phyloP scores from a whole-genome alignment of 176 grass and related monocot species.

The Areca catechu region DNA sequence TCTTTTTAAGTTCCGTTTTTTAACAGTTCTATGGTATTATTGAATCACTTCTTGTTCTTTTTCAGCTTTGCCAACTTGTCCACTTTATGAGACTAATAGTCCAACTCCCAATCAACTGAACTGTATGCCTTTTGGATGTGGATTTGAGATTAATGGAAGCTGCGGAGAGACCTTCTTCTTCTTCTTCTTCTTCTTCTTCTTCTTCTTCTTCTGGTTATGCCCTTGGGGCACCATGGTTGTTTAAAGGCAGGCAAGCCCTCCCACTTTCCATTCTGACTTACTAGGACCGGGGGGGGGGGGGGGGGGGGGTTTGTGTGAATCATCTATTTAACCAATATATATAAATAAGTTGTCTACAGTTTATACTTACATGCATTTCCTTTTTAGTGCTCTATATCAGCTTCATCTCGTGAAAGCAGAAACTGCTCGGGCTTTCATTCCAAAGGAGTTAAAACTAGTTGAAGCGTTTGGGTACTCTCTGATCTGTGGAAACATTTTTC shows the following conservation, averaged over 20 bases:
- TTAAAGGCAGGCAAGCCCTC: constrained; percentile 62
- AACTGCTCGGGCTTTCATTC: constrained; percentile 74
- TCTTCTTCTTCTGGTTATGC: constrained; percentile 32
- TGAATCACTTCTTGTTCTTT: no score
- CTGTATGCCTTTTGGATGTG: no score
- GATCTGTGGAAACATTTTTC: not conserved
- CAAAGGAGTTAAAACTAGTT: constrained; percentile 65
- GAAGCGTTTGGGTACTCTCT: constrained; percentile 65
- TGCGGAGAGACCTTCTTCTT: constrained; percentile 14
- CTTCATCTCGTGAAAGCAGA: constrained; percentile 95
- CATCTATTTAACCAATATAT: constrained; percentile 3
- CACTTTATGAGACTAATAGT: no score
- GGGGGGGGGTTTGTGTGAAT: no score
- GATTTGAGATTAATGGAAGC: constrained; percentile 30
- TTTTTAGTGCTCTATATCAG: constrained; percentile 75
- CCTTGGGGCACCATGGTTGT: constrained; percentile 76
- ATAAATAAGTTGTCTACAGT: not conserved
- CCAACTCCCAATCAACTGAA: no score
- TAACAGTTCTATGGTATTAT: no score
- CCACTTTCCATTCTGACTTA: not conserved
- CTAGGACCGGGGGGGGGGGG: no score
- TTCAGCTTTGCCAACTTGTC: no score
- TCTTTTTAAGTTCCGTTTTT: no score
- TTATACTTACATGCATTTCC: not conserved
- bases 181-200: no score